Evolutionary conservation across 108 stramenopile species (phyloP).

Genomic region (Bacterosira constricta): DNA sequence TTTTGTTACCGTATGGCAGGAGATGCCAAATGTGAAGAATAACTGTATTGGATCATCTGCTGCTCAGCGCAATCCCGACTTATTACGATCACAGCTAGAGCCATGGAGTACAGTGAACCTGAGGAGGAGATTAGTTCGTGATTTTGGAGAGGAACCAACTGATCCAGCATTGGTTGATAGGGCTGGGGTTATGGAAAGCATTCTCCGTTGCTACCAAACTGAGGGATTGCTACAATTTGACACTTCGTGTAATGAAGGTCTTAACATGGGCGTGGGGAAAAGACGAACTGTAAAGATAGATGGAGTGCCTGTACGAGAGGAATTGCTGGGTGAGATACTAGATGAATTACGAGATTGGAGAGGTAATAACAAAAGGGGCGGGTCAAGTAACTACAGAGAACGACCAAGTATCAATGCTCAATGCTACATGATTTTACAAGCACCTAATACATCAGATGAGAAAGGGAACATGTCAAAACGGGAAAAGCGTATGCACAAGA

Average conservation of each 20-base stretch:
- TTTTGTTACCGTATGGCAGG: constrained; percentile 26
- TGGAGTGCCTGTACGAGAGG: constrained; percentile 26
- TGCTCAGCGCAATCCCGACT: constrained; percentile 25
- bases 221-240: constrained; percentile 10
- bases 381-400: constrained; percentile 17
- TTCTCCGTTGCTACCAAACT: constrained; percentile 23
- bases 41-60: constrained; percentile 26
- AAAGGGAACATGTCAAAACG: constrained; percentile 7
- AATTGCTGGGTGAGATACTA: constrained; percentile 19
- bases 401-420: constrained; percentile 35
- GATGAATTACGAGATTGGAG: constrained; percentile 25
- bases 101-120: constrained; percentile 35
- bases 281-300: constrained; percentile 9
- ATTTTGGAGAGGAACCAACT: constrained; percentile 30
- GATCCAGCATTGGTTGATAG: constrained; percentile 18
- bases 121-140: constrained; percentile 31
- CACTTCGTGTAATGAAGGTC: neutral
- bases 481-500: constrained; percentile 20
- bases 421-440: constrained; percentile 38
- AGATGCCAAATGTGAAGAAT: neutral
- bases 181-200: constrained; percentile 28
- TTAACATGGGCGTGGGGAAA: constrained; percentile 14
- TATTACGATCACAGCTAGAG: constrained; percentile 46
- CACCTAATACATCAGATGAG: neutral
- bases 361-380: constrained; percentile 14